A percentile compares a stretch with the other conserved stretches of the same genome.
Evolutionary conservation across 1,139 yeast species (phyloP).

Genomic region (Arxiozyma heterogenica): DNA sequence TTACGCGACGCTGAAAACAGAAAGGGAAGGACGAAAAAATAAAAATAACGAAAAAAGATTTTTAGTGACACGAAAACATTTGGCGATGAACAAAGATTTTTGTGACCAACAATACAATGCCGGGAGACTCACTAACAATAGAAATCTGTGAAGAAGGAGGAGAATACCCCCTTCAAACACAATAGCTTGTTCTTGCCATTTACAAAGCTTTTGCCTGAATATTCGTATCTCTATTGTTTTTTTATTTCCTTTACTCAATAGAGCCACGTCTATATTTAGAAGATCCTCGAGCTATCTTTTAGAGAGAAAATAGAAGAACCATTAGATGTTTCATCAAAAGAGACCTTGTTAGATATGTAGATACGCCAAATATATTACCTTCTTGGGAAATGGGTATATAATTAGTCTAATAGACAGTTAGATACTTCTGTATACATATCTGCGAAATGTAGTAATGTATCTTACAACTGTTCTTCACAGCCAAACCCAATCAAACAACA

Average conservation of each 20-base stretch:
- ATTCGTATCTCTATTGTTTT: neutral
- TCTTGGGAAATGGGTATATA: neutral
- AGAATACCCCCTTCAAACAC: no score
- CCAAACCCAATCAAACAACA: neutral
- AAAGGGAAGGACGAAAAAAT: no score
- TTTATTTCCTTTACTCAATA: neutral
- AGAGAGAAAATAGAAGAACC: neutral
- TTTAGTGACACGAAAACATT: neutral
- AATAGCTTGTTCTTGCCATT: no score
- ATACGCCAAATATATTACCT: neutral
- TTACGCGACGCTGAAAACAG: neutral
- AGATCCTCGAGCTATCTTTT: no score
- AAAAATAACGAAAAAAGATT: neutral
- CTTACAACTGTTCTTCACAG: neutral
- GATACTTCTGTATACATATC: neutral
- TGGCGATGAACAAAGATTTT: neutral
- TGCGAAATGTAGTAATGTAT: neutral
- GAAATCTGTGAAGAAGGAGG: no score
- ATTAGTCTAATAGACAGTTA: neutral
- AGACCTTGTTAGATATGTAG: neutral
- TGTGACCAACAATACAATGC: neutral
- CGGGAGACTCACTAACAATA: no score
- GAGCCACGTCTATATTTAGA: neutral
- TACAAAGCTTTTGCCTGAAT: no score
- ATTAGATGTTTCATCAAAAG: neutral